A percentile compares a stretch with the other conserved stretches of the same genome.
phyloP scores from a whole-genome alignment of 306 rosid species.

The Casuarina cunninghamiana region DNA sequence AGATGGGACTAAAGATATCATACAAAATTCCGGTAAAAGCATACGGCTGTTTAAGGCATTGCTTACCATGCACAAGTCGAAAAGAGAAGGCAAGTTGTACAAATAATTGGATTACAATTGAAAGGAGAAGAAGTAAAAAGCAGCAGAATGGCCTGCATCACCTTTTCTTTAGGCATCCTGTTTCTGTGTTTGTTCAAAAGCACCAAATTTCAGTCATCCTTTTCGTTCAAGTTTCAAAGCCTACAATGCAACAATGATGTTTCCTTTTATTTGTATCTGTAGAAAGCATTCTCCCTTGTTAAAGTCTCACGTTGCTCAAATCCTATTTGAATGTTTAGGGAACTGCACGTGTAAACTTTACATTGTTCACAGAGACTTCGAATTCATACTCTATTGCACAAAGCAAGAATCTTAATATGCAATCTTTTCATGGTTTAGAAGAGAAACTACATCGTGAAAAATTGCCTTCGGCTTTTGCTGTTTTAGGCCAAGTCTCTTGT shows the following conservation, averaged over 20 bases:
- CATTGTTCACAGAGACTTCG: not conserved
- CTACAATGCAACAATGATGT: not conserved
- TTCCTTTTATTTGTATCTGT: not conserved
- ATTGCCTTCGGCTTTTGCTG: too few species aligned
- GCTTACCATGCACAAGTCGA: conserved; percentile 31
- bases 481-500: not conserved
- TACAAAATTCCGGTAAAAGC: conserved; percentile 12
- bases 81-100: conserved; percentile 17
- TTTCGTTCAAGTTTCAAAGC: not conserved
- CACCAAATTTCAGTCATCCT: not conserved
- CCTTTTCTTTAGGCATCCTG: not conserved
- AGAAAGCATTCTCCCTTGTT: not conserved
- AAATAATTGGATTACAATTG: conserved; percentile 29
- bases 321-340: not conserved
- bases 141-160: not conserved
- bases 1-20: conserved; percentile 16
- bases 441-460: too few species aligned
- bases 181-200: not conserved
- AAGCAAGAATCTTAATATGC: not conserved
- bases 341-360: not conserved
- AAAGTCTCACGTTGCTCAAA: not conserved
- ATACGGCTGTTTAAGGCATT: conserved; percentile 33
- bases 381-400: not conserved
- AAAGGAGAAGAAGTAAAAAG: not conserved
- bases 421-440: too few species aligned